phyloP scores from a whole-genome alignment of 176 grass and related monocot species.

The Hordeum vulgare region DNA sequence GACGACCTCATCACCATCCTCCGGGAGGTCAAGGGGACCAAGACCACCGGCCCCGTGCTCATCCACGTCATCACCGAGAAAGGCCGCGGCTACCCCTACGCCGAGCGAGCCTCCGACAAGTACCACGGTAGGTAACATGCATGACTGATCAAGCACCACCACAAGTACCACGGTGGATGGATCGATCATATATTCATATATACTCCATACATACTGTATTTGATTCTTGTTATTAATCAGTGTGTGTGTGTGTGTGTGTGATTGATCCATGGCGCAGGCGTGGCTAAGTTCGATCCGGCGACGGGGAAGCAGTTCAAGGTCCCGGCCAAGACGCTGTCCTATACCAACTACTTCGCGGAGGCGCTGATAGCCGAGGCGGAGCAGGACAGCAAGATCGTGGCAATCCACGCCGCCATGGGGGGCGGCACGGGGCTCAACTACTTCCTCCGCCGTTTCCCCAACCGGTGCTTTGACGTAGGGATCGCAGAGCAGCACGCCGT shows the following conservation, averaged over 20 bases:
- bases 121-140: constrained; percentile 75
- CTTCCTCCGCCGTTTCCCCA: constrained; percentile 92
- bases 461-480: constrained; percentile 87
- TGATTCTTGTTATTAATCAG: too few species aligned
- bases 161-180: not conserved
- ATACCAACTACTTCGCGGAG: constrained; percentile 93
- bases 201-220: not conserved
- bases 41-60: constrained; percentile 86
- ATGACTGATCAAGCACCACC: too few species aligned
- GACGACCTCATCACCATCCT: constrained; percentile 89
- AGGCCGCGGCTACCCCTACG: constrained; percentile 95
- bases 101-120: constrained; percentile 90
- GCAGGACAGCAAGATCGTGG: constrained; percentile 71
- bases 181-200: not conserved
- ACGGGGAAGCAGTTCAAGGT: constrained; percentile 92
- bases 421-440: constrained; percentile 95
- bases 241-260: too few species aligned
- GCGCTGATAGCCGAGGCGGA: constrained; percentile 91
- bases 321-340: constrained; percentile 60
- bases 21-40: constrained; percentile 85
- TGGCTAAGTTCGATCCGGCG: constrained; percentile 87
- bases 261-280: constrained; percentile 28
- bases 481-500: constrained; percentile 99
- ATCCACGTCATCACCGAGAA: constrained; percentile 96
- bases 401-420: constrained; percentile 97